A percentile compares a stretch with the other conserved stretches of the same genome.
phyloP scores from a whole-genome alignment of 2,329 filamentous ascomycete species.

The Trichoderma breve region DNA sequence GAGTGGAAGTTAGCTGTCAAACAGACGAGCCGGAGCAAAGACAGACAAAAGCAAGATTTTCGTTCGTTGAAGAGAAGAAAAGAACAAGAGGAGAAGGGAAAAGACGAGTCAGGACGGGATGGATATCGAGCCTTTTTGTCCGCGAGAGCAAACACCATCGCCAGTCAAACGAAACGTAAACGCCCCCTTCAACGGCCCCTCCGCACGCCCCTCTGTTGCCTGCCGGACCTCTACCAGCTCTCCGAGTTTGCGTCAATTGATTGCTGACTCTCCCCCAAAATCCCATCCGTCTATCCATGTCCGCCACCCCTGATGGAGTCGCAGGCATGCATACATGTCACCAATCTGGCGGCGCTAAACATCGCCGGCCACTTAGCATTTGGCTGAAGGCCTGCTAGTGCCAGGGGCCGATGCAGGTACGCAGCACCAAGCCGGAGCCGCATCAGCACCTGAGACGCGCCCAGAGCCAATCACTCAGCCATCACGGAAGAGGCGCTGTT shows the following conservation, averaged over 20 bases:
- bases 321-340: neutral
- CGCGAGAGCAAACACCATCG: neutral
- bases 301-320: conserved; percentile 6
- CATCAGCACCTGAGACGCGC: conserved; percentile 33
- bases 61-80: conserved; percentile 13
- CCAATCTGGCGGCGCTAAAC: neutral
- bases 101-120: conserved; percentile 8
- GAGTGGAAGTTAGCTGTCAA: conserved; percentile 18
- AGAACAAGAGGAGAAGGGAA: conserved; percentile 13
- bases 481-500: conserved; percentile 4
- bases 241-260: neutral
- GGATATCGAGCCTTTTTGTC: conserved; percentile 21
- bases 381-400: conserved; percentile 2
- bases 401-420: conserved; percentile 29
- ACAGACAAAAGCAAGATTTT: conserved; percentile 13
- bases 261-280: neutral
- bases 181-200: neutral
- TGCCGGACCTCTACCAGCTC: neutral
- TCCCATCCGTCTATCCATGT: neutral
- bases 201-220: neutral
- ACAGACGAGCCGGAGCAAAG: conserved; percentile 20
- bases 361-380: neutral
- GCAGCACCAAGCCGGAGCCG: conserved; percentile 12
- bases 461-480: conserved; percentile 32
- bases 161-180: neutral